Conservation (phyloP, 331 rosid species). For the Rhamnella rubrinervis region DNA sequence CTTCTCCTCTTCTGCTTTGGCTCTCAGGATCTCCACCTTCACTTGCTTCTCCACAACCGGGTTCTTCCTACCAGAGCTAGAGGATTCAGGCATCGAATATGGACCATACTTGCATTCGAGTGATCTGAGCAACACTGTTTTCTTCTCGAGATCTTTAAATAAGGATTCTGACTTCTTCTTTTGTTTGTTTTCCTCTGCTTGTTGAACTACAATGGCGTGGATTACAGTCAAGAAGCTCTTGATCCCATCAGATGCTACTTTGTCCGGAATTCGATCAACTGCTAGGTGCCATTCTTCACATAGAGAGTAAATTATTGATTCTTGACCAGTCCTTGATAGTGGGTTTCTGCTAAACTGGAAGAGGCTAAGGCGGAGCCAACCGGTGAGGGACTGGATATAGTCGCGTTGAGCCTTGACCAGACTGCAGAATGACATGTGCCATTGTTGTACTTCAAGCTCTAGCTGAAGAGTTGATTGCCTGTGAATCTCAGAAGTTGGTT, state of each 20-base stretch:
- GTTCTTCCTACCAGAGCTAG: slow-evolving; percentile 34
- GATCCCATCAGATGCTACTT: slow-evolving; percentile 91
- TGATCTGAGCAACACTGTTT: slow-evolving; percentile 62
- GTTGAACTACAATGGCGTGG: slow-evolving; percentile 88
- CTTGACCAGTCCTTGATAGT: slow-evolving; percentile 49
- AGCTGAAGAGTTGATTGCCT: slow-evolving; percentile 90
- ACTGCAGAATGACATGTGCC: slow-evolving; percentile 88
- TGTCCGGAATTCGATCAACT: slow-evolving; percentile 82
- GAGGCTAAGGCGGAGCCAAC: slow-evolving; percentile 94
- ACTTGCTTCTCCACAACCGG: slow-evolving; percentile 67
- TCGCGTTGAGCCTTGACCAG: slow-evolving; percentile 78
- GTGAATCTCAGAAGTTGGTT: slow-evolving; percentile 89
- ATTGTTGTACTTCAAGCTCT: slow-evolving; percentile 87
- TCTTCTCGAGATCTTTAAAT: slow-evolving; percentile 83
- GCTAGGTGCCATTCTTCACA: slow-evolving; percentile 94
- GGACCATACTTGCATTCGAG: slow-evolving; percentile 77
- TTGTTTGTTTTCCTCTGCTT: slow-evolving; percentile 75
- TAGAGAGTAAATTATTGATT: slow-evolving; percentile 73
- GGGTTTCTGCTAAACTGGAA: slow-evolving; percentile 69
- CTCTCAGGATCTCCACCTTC: slow-evolving; percentile 63
- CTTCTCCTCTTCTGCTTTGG: slow-evolving; percentile 86
- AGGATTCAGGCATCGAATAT: slow-evolving; percentile 49
- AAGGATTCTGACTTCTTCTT: slow-evolving; percentile 69
- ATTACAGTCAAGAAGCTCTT: slow-evolving; percentile 79
- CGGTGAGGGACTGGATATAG: slow-evolving; percentile 78